A percentile compares a stretch with the other conserved stretches of the same genome.
These are phyloP conservation scores for Schizothecium vesticola DNA, from an alignment of 495 filamentous ascomycete species.

Conservation along the genomic window DNA sequence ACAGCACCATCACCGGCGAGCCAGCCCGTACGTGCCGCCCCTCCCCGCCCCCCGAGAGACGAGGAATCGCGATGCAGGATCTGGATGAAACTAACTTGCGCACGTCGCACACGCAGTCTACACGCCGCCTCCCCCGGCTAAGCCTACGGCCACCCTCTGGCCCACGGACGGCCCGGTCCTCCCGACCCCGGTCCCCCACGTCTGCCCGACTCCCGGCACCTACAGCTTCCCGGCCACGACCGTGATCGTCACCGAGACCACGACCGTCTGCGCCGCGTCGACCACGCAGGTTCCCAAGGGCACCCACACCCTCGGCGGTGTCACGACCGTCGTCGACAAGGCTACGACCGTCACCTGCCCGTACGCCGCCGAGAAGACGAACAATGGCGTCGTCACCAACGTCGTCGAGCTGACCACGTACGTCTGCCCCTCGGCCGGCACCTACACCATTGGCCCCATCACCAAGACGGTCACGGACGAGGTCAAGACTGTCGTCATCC, in stretches of 20 bases:
- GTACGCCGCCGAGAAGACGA: constrained; percentile 60
- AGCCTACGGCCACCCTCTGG: constrained; percentile 25
- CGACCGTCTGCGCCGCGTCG: constrained; percentile 61
- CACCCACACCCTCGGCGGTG: constrained; percentile 68
- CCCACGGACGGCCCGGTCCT: constrained; percentile 38
- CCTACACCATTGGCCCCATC: constrained; percentile 72
- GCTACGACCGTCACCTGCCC: constrained; percentile 70
- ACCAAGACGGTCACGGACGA: constrained; percentile 53
- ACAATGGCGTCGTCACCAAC: constrained; percentile 61
- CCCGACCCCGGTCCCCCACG: constrained; percentile 62
- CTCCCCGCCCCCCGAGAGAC: not conserved
- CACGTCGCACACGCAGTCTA: constrained; percentile 7
- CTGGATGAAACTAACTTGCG: constrained; percentile 1
- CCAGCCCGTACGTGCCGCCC: constrained; percentile 48
- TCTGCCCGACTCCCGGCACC: constrained; percentile 63
- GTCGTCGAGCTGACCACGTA: constrained; percentile 68
- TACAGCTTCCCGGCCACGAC: constrained; percentile 80
- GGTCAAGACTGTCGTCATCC: constrained; percentile 58
- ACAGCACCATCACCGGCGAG: constrained; percentile 52
- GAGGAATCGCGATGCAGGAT: not conserved
- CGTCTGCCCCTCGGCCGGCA: constrained; percentile 72
- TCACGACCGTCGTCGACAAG: constrained; percentile 66
- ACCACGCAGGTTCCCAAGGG: constrained; percentile 59
- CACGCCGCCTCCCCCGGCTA: constrained; percentile 36
- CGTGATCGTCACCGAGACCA: constrained; percentile 58